Percentiles rank a stretch among this genome's conserved stretches.
Conservation (phyloP, 2,329 filamentous ascomycete species). For the Trichoderma hamatum region DNA sequence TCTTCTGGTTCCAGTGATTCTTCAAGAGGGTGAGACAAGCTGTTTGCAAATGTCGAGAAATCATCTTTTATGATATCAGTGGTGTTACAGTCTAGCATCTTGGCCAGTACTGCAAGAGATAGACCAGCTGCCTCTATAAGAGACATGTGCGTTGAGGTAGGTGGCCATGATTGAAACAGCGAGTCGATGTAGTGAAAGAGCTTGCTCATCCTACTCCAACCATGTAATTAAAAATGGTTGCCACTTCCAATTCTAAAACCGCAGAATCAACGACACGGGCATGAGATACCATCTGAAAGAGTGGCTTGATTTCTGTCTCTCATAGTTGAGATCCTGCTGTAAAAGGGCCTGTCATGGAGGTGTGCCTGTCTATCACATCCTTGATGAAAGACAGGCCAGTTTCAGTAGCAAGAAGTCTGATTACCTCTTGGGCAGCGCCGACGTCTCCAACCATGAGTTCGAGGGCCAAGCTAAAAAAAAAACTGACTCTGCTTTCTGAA, state of each 20-base stretch:
- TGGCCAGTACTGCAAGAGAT: slow-evolving; percentile 39
- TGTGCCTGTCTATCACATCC: slow-evolving; percentile 34
- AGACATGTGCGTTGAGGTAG: slow-evolving; percentile 18
- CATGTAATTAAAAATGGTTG: slow-evolving; percentile 41
- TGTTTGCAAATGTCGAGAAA: slow-evolving; percentile 27
- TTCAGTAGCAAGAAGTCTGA: slow-evolving; percentile 35
- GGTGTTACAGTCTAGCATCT: slow-evolving; percentile 44
- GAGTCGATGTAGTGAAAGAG: slow-evolving; percentile 40
- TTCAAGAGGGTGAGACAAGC: slow-evolving; percentile 33
- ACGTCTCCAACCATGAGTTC: slow-evolving; percentile 33
- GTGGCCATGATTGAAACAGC: slow-evolving; percentile 31
- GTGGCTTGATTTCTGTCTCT: slow-evolving; percentile 35
- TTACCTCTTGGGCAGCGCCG: slow-evolving; percentile 30
- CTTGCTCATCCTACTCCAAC: slow-evolving; percentile 39
- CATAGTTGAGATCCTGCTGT: slow-evolving; percentile 32
- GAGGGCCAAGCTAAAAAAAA: slow-evolving; percentile 31
- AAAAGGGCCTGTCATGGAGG: slow-evolving; percentile 23
- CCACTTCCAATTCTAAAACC: slow-evolving; percentile 44
- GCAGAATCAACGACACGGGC: slow-evolving; percentile 41
- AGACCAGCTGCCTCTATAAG: slow-evolving; percentile 35
- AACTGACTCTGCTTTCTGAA: slow-evolving; percentile 25
- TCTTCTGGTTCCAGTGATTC: slow-evolving; percentile 27
- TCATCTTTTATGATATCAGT: slow-evolving; percentile 38
- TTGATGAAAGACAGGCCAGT: slow-evolving; percentile 37
- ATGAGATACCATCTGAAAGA: slow-evolving; percentile 44